These are phyloP conservation scores for Neopestalotiopsis rosae DNA, from an alignment of 2,329 filamentous ascomycete species.

Conservation along the genomic window DNA sequence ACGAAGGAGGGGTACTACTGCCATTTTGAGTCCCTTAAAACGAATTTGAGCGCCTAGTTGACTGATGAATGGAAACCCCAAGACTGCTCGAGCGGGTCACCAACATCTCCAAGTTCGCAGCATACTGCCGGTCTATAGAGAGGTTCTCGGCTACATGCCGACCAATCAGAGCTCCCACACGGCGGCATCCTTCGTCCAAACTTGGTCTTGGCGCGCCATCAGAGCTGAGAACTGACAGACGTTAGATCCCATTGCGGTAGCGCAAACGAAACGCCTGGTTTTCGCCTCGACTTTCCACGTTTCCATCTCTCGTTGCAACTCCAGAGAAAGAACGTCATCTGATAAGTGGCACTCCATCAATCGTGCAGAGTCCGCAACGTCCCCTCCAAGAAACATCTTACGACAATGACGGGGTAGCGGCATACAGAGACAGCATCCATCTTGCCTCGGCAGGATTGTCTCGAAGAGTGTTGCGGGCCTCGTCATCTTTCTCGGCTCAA, in stretches of 20 bases:
- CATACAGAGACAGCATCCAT: background rate
- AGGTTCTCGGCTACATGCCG: background rate
- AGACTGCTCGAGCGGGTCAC: background rate
- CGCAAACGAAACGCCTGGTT: background rate
- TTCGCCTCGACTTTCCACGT: background rate
- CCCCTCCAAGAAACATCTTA: background rate
- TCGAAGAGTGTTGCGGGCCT: background rate
- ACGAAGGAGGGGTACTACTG: background rate
- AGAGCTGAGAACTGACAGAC: background rate
- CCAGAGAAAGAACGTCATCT: background rate
- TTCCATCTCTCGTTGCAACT: too few species aligned
- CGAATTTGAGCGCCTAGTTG: background rate
- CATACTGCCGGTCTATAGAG: background rate
- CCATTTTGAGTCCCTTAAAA: background rate
- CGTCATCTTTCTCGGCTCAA: background rate
- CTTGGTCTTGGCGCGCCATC: background rate
- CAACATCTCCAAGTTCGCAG: background rate
- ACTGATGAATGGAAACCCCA: background rate
- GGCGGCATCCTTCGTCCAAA: background rate
- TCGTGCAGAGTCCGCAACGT: background rate
- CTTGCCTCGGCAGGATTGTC: background rate
- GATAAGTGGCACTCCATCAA: background rate
- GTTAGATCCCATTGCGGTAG: background rate
- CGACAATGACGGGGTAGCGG: background rate
- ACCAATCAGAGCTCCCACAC: background rate